Evolutionary conservation across 2,329 filamentous ascomycete species (phyloP).

Genomic region (Aspergillus sp.): DNA sequence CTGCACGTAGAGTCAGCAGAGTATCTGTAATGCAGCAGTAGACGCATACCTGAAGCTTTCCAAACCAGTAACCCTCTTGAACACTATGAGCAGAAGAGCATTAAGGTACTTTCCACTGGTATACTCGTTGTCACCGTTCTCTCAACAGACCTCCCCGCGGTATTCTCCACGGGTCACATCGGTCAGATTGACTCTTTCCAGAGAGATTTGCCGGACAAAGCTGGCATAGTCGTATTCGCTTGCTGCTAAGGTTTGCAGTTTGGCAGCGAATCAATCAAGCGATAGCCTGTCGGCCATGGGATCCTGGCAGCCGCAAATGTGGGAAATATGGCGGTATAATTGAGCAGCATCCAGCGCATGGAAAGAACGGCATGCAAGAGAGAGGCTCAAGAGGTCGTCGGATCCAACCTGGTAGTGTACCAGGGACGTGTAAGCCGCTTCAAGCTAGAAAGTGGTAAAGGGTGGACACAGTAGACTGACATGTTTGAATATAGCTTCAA

Average conservation of each 20-base stretch:
- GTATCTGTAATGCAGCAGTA: not conserved
- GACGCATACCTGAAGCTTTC: constrained; percentile 47
- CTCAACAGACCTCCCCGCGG: constrained; percentile 45
- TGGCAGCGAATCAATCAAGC: constrained; percentile 49
- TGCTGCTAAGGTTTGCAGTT: constrained; percentile 53
- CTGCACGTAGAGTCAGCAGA: constrained; percentile 22
- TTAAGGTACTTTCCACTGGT: constrained; percentile 58
- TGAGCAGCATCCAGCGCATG: constrained; percentile 49
- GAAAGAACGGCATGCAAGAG: constrained; percentile 50
- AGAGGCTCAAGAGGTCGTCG: constrained; percentile 33
- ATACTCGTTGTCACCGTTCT: constrained; percentile 33
- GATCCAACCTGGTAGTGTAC: constrained; percentile 22
- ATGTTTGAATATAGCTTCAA: constrained; percentile 21
- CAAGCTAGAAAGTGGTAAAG: constrained; percentile 25
- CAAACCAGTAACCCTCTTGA: constrained; percentile 47
- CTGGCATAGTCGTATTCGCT: constrained; percentile 56
- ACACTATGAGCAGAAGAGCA: constrained; percentile 47
- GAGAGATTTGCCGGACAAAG: constrained; percentile 46
- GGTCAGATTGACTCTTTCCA: constrained; percentile 51
- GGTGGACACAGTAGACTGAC: constrained; percentile 13
- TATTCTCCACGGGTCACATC: too few relatives aligned
- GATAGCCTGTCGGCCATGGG: constrained; percentile 43
- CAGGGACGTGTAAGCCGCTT: constrained; percentile 31
- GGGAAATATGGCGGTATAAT: constrained; percentile 52
- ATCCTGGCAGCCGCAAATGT: constrained; percentile 54